phyloP scores from a whole-genome alignment of 108 stramenopile species.

The Craspedostauros australis region DNA sequence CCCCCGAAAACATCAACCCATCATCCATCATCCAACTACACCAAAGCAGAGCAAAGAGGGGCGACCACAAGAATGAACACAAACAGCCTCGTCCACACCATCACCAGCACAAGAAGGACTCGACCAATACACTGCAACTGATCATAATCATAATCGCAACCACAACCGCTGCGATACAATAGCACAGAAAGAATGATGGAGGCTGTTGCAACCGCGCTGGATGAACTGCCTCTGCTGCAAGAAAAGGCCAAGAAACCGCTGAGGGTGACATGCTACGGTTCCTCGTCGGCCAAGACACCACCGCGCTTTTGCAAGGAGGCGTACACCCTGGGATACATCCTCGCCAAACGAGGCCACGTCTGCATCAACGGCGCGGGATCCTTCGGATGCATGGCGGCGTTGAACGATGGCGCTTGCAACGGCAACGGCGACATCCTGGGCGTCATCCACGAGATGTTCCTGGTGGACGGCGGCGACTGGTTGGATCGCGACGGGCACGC shows the following conservation, averaged over 20 bases:
- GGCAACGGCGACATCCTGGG: constrained; percentile 77
- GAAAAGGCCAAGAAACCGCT: constrained; percentile 33
- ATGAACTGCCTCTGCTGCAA: too few species aligned
- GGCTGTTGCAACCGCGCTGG: too few species aligned
- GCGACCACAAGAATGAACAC: too few species aligned
- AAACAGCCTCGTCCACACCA: too few species aligned
- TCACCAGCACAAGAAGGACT: too few species aligned
- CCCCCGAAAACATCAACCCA: too few species aligned
- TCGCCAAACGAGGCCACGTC: constrained; percentile 70
- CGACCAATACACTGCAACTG: too few species aligned
- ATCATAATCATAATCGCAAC: too few species aligned
- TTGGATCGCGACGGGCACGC: constrained; percentile 18
- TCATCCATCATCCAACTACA: too few species aligned
- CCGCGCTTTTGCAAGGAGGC: constrained; percentile 55
- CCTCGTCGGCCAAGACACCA: constrained; percentile 65
- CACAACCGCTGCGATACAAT: too few species aligned
- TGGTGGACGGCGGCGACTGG: constrained; percentile 79
- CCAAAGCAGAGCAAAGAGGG: too few species aligned
- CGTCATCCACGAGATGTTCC: constrained; percentile 90
- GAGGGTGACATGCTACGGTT: constrained; percentile 79
- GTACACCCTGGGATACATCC: constrained; percentile 49
- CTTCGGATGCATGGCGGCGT: constrained; percentile 80
- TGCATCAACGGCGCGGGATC: constrained; percentile 90
- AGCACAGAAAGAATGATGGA: too few species aligned
- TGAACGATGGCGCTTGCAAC: constrained; percentile 76